Evolutionary conservation across 2,329 filamentous ascomycete species (phyloP).

Genomic region (Paecilomyces niveus): DNA sequence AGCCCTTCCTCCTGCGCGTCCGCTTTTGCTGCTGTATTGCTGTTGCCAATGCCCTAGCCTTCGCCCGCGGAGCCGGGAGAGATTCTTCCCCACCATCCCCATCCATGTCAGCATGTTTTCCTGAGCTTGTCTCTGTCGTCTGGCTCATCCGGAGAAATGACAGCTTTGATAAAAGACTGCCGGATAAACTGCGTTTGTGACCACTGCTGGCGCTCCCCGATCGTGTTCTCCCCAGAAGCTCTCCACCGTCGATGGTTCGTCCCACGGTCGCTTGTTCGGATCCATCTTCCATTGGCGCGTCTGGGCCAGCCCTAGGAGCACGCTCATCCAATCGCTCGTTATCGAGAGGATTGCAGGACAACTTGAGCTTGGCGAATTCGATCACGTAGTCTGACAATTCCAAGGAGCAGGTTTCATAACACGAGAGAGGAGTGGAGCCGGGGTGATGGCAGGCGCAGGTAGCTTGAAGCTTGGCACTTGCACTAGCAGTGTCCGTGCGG

Average conservation of each 20-base stretch:
- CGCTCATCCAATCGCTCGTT: slow-evolving; percentile 9
- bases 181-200: slow-evolving; percentile 52
- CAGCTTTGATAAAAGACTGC: slow-evolving; percentile 61
- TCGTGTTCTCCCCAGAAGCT: background rate
- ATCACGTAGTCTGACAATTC: background rate
- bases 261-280: slow-evolving; percentile 17
- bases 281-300: slow-evolving; percentile 29
- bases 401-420: background rate
- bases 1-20: slow-evolving; percentile 69
- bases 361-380: slow-evolving; percentile 2
- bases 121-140: slow-evolving; percentile 29
- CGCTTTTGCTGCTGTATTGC: slow-evolving; percentile 45
- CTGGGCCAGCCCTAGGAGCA: slow-evolving; percentile 15
- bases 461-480: background rate
- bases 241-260: slow-evolving; percentile 17
- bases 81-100: slow-evolving; percentile 9
- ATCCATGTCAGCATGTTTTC: slow-evolving; percentile 17
- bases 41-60: slow-evolving; percentile 44
- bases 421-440: background rate
- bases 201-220: slow-evolving; percentile 20
- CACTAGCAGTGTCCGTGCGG: background rate
- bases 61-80: slow-evolving; percentile 23
- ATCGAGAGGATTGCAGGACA: background rate
- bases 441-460: background rate
- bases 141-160: slow-evolving; percentile 56